Conservation (phyloP, 257 asterid genomes). For the Plantago ovata region DNA sequence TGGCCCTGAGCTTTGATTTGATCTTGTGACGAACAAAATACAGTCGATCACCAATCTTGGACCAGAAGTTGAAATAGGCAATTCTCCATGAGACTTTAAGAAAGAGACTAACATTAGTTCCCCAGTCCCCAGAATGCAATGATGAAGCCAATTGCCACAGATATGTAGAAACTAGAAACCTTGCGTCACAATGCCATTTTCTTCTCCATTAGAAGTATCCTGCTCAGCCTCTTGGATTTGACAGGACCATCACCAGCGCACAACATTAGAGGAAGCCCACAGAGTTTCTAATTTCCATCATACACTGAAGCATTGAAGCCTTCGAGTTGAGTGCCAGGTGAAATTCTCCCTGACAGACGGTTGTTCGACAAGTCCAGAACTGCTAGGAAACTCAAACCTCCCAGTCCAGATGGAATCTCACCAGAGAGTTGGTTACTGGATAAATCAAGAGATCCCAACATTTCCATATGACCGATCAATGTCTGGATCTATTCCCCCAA, state of each 20-base stretch:
- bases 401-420: not conserved
- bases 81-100: not conserved
- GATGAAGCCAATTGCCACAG: not conserved
- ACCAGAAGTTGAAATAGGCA: not conserved
- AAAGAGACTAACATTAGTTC: not conserved
- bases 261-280: no score
- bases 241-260: constrained; percentile 1
- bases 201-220: not conserved
- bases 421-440: not conserved
- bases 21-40: not conserved
- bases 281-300: not conserved
- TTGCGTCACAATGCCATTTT: not conserved
- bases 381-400: not conserved
- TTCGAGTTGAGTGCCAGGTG: not conserved
- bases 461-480: not conserved
- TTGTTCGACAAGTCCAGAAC: not conserved
- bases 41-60: not conserved
- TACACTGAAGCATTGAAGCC: not conserved
- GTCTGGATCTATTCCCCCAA: constrained; percentile 2
- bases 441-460: not conserved
- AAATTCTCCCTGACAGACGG: not conserved
- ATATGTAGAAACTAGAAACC: constrained; percentile 5
- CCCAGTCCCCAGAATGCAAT: not conserved
- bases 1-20: not conserved
- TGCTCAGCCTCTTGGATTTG: not conserved